Conservation (phyloP, 768 basidiomycete species). For the Crucibulum laeve region DNA sequence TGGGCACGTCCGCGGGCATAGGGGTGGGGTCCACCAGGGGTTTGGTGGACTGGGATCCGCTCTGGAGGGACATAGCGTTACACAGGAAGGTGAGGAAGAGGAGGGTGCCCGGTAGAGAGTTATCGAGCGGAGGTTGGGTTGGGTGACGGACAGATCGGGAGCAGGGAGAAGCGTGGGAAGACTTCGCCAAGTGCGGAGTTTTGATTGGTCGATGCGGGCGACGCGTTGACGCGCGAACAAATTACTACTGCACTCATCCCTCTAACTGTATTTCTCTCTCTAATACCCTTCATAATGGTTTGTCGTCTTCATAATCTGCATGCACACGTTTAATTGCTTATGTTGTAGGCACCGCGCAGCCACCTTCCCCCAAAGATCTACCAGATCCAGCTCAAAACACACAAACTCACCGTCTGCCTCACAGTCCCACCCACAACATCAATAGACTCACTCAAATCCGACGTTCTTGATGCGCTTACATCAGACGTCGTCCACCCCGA, state of each 20-base stretch:
- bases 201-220: background rate
- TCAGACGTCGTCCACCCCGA: constrained; percentile 10
- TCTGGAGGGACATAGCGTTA: constrained; percentile 35
- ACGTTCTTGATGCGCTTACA: constrained; percentile 30
- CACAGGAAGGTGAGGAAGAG: constrained; percentile 1
- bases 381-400: constrained; percentile 68
- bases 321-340: constrained; percentile 1
- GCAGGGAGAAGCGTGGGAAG: constrained; percentile 11
- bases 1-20: constrained; percentile 60
- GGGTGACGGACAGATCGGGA: background rate
- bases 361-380: constrained; percentile 57
- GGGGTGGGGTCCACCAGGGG: constrained; percentile 65
- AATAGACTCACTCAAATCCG: constrained; percentile 54
- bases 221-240: background rate
- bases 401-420: constrained; percentile 64
- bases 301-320: constrained; percentile 1
- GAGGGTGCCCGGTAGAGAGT: background rate
- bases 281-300: constrained; percentile 14
- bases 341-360: constrained; percentile 35
- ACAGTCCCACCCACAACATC: constrained; percentile 50
- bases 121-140: background rate
- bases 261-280: constrained; percentile 5
- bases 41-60: constrained; percentile 39
- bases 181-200: constrained; percentile 25
- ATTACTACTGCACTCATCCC: background rate